Conservation (phyloP, 2,329 filamentous ascomycete genomes). For the Clarireedia hainanense region DNA sequence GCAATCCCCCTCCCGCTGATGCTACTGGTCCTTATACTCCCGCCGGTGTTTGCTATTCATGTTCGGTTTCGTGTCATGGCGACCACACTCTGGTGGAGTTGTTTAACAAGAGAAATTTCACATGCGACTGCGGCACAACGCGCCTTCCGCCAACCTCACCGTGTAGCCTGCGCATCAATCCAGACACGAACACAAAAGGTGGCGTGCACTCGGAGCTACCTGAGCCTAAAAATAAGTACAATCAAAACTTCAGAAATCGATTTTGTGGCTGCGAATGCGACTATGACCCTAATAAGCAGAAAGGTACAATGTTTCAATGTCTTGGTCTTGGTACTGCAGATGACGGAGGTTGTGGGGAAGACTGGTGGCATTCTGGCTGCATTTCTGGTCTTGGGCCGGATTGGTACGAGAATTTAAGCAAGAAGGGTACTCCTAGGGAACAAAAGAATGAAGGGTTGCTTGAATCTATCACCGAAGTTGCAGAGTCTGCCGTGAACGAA, state of each 20-base stretch:
- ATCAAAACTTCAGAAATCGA: constrained; percentile 87
- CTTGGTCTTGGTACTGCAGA: constrained; percentile 73
- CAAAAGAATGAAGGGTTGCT: constrained; percentile 31
- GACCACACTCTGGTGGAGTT: constrained; percentile 93
- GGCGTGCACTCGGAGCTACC: constrained; percentile 69
- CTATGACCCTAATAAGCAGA: constrained; percentile 83
- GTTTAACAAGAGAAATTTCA: constrained; percentile 91
- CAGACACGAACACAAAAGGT: constrained; percentile 66
- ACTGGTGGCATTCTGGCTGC: constrained; percentile 96
- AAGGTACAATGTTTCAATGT: constrained; percentile 98
- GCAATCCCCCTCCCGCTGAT: constrained; percentile 69
- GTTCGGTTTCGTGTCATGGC: constrained; percentile 92
- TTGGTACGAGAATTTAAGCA: constrained; percentile 53
- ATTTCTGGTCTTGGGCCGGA: constrained; percentile 71
- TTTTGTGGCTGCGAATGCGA: constrained; percentile 87
- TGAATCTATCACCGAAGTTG: constrained; percentile 43
- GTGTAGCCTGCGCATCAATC: constrained; percentile 68
- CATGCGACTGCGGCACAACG: constrained; percentile 90
- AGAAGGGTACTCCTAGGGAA: constrained; percentile 27
- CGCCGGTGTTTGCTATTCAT: constrained; percentile 91
- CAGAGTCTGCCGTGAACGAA: constrained; percentile 30
- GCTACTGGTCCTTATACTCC: constrained; percentile 55
- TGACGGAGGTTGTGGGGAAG: constrained; percentile 86
- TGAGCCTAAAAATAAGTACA: constrained; percentile 73
- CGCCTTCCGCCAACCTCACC: constrained; percentile 59